Conservation (phyloP, 2,329 filamentous ascomycete species). For the Penicillium sp. region DNA sequence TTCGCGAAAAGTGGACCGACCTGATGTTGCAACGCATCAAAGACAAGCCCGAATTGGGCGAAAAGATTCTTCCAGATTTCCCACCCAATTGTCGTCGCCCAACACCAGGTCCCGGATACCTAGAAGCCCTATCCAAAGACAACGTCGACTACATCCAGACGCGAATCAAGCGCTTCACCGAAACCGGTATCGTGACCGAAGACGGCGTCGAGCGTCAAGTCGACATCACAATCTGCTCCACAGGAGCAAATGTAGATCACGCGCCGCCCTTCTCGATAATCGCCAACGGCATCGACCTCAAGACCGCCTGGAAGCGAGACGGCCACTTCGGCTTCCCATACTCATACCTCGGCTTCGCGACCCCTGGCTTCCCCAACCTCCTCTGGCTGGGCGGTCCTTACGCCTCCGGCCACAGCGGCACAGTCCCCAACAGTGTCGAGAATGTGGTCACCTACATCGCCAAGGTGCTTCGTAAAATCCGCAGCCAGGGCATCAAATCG, state of each 20-base stretch:
- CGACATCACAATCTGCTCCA: slow-evolving; percentile 69
- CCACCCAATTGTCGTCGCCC: slow-evolving; percentile 65
- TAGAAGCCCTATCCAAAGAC: slow-evolving; percentile 63
- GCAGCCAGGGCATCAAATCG: slow-evolving; percentile 65
- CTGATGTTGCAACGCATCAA: slow-evolving; percentile 58
- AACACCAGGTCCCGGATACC: slow-evolving; percentile 68
- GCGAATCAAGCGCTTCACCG: slow-evolving; percentile 60
- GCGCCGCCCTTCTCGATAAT: slow-evolving; percentile 63
- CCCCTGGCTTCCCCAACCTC: slow-evolving; percentile 68
- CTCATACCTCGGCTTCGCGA: slow-evolving; percentile 66
- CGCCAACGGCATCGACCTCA: slow-evolving; percentile 57
- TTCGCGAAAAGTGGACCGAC: slow-evolving; percentile 51
- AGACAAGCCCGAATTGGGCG: slow-evolving; percentile 58
- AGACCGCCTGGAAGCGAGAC: slow-evolving; percentile 58
- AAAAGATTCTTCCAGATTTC: slow-evolving; percentile 63
- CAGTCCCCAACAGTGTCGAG: slow-evolving; percentile 68
- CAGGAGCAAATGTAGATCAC: slow-evolving; percentile 64
- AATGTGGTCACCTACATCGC: slow-evolving; percentile 66
- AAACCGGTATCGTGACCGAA: slow-evolving; percentile 60
- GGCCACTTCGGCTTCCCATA: slow-evolving; percentile 65
- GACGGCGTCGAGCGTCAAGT: slow-evolving; percentile 61
- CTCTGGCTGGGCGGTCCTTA: slow-evolving; percentile 66
- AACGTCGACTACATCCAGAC: slow-evolving; percentile 65
- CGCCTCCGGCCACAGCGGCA: slow-evolving; percentile 62
- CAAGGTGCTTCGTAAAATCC: slow-evolving; percentile 67